Evolutionary conservation across 805 yeast genomes (phyloP), one percentile per base, ranked within the genome.

Genomic region (Tetrapisispora arboricola): DNA sequence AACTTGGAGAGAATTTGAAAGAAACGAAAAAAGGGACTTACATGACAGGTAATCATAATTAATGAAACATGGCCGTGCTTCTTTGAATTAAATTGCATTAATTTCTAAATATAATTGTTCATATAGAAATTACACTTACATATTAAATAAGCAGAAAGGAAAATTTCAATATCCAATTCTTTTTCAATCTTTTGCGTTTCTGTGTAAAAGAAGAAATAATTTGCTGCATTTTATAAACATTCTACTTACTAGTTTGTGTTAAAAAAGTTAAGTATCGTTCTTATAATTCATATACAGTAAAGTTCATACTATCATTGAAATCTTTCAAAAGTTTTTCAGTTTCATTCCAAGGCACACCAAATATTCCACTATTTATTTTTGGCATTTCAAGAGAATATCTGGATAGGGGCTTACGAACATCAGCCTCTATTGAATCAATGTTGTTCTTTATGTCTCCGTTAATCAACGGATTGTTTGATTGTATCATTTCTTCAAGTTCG

Each of bases 1-100:
- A 70, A 72, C 90, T 44, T 92, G 98, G 98, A 76, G 85, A 58
- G 97, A 92, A 49, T 87, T 76, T 67, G 96, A 88, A 61, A 68
- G 84, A 49, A 86, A 82, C 28, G 47, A 48, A 4, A 30, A 31
- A 6, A 38, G 41, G 21, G 28, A 32, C n/a, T 12, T 12, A 17
- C 22, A 15, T n/a, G 19, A 32, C n/a, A n/a, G n/a, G 13, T 28
- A n/a, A 25, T 25, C 27, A 12, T 25, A 6, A 25, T 7, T 4
- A 11, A 25, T 11, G 17, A n/a, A n/a, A n/a, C n/a, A n/a, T n/a
- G n/a, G n/a, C n/a, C n/a, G n/a, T n/a, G n/a, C n/a, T n/a, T n/a
- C n/a, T n/a, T n/a, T n/a, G n/a, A n/a, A 11, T 25, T 11, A 25
- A n/a, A 28, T n/a, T 28, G 31, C 31, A 28, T 28, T 28, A 28